Conservation (phyloP, 2,329 filamentous ascomycete species). For the Emmonsiellopsis sp. region DNA sequence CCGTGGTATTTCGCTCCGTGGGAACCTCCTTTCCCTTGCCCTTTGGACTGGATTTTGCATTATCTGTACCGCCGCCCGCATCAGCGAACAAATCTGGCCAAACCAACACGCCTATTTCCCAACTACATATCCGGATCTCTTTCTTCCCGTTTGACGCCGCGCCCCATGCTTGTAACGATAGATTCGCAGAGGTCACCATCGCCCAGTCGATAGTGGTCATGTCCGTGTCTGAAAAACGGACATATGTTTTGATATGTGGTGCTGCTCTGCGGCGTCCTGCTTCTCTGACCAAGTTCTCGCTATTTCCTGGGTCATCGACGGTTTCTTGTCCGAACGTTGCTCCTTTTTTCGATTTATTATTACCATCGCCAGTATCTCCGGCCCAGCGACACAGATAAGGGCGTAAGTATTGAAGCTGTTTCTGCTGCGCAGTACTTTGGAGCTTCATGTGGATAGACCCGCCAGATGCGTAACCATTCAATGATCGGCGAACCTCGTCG, state of each 20-base stretch:
- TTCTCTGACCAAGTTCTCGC: conserved; percentile 26
- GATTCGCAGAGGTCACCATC: conserved; percentile 78
- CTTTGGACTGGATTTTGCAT: conserved; percentile 6
- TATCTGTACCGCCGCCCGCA: conserved; percentile 30
- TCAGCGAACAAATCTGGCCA: conserved; percentile 56
- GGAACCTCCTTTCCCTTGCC: conserved; percentile 4
- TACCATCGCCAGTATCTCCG: conserved; percentile 39
- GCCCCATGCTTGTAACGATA: conserved; percentile 86
- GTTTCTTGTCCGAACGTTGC: not conserved
- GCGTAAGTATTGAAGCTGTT: conserved; percentile 63
- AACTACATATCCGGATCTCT: conserved; percentile 66
- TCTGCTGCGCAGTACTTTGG: conserved; percentile 58
- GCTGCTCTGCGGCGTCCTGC: conserved; percentile 61
- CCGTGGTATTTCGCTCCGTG: conserved; percentile 19
- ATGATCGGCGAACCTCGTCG: conserved; percentile 63
- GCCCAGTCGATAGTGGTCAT: conserved; percentile 65
- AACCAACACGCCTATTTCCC: conserved; percentile 73
- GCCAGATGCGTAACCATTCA: conserved; percentile 72
- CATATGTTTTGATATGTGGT: conserved; percentile 85
- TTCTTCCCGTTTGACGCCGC: conserved; percentile 48
- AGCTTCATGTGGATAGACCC: conserved; percentile 75
- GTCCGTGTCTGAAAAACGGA: conserved; percentile 46
- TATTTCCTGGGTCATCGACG: not conserved
- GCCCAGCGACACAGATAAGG: conserved; percentile 70
- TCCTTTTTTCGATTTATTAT: not conserved